Conservation (phyloP, 352 stramenopile genomes). For the Plasmopara halstedii region DNA sequence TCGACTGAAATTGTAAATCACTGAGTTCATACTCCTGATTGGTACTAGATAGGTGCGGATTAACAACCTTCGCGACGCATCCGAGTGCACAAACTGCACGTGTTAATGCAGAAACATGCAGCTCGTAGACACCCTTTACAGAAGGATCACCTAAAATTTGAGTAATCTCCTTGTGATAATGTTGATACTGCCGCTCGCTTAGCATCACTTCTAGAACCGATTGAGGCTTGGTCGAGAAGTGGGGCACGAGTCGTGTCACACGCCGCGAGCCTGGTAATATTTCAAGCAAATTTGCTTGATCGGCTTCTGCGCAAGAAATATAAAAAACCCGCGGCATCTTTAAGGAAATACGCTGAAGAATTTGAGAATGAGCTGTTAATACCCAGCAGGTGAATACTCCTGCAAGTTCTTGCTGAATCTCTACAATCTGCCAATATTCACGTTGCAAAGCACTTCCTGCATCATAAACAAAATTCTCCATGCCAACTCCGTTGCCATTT, state of each 20-base stretch:
- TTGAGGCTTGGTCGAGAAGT: conserved; percentile 45
- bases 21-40: conserved; percentile 54
- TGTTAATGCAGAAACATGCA: conserved; percentile 86
- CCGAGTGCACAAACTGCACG: conserved; percentile 89
- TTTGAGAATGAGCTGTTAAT: conserved; percentile 81
- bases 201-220: conserved; percentile 59
- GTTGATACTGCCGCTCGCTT: conserved; percentile 64
- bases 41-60: conserved; percentile 31
- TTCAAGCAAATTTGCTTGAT: conserved; percentile 72
- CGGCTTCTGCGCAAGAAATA: conserved; percentile 55
- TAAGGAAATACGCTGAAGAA: conserved; percentile 64
- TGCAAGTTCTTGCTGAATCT: conserved; percentile 65
- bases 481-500: conserved; percentile 43
- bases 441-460: conserved; percentile 42
- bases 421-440: conserved; percentile 75
- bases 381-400: conserved; percentile 94
- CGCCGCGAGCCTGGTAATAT: conserved; percentile 39
- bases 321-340: conserved; percentile 69
- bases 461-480: conserved; percentile 78
- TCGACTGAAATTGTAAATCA: conserved; percentile 72
- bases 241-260: conserved; percentile 48
- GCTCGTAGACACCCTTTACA: conserved; percentile 91
- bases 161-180: conserved; percentile 65
- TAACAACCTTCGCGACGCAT: conserved; percentile 66
- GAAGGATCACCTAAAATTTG: conserved; percentile 75